A percentile compares a stretch with the other conserved stretches of the same genome.
phyloP scores from a whole-genome alignment of 345 rosid species.

The Arabis hirsuta region DNA sequence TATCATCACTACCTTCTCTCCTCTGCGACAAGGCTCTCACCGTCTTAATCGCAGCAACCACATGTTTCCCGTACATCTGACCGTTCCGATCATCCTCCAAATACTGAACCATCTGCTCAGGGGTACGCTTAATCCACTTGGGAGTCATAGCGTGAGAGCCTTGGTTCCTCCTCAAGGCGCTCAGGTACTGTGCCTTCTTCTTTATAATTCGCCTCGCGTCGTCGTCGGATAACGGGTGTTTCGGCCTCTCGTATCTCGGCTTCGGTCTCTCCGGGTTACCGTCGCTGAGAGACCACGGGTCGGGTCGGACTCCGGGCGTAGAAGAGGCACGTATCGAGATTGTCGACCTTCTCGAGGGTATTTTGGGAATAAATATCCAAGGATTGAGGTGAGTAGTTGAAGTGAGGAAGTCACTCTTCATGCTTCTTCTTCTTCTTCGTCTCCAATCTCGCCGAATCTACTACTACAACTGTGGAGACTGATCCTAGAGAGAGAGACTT shows the following conservation, averaged over 20 bases:
- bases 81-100: slow-evolving; percentile 78
- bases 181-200: slow-evolving; percentile 68
- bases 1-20: slow-evolving; percentile 52
- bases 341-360: slow-evolving; percentile 26
- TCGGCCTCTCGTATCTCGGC: slow-evolving; percentile 65
- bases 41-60: slow-evolving; percentile 77
- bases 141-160: slow-evolving; percentile 76
- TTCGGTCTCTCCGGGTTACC: slow-evolving; percentile 67
- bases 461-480: not conserved
- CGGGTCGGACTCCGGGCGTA: slow-evolving; percentile 56
- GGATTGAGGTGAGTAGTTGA: slow-evolving; percentile 39
- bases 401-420: slow-evolving; percentile 52
- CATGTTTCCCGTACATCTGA: slow-evolving; percentile 79
- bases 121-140: slow-evolving; percentile 82
- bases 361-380: slow-evolving; percentile 37
- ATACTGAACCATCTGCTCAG: slow-evolving; percentile 90
- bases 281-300: slow-evolving; percentile 89
- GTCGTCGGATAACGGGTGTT: slow-evolving; percentile 76
- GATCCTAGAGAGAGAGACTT: not conserved
- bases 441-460: slow-evolving; percentile 3
- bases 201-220: slow-evolving; percentile 85
- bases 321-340: slow-evolving; percentile 42
- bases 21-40: slow-evolving; percentile 61
- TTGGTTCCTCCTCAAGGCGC: slow-evolving; percentile 74
- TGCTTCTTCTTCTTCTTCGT: not conserved